These are phyloP conservation scores for Chalciporus sp. DNA, from an alignment of 1,284 basidiomycete genomes.

Conservation along the genomic window DNA sequence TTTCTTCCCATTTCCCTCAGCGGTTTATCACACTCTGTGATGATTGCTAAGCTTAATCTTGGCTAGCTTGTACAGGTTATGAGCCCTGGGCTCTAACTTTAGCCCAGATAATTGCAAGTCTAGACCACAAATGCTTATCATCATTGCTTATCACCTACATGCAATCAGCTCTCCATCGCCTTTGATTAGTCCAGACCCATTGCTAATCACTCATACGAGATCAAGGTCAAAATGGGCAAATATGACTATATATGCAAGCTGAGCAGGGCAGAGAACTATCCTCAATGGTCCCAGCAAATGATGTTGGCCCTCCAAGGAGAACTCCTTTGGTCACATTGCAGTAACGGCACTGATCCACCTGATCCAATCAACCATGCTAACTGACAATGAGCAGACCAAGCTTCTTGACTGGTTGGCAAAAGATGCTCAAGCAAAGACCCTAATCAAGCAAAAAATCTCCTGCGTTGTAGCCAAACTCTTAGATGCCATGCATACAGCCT, in stretches of 20 bases:
- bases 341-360: not conserved
- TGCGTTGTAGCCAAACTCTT: not conserved
- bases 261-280: not conserved
- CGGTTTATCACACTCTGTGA: too few relatives aligned
- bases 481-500: not conserved
- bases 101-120: too few relatives aligned
- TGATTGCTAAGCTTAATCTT: too few relatives aligned
- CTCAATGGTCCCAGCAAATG: not conserved
- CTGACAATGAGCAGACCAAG: not conserved
- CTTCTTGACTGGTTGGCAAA: not conserved
- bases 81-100: not conserved
- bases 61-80: not conserved
- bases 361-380: not conserved
- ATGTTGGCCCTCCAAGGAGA: not conserved
- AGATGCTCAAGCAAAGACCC: not conserved
- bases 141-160: too few relatives aligned
- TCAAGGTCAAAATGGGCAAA: not conserved
- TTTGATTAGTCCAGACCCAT: too few relatives aligned
- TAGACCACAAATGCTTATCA: too few relatives aligned
- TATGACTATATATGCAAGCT: constrained; percentile 3
- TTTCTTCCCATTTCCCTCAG: too few relatives aligned
- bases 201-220: too few relatives aligned
- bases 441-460: not conserved
- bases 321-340: not conserved
- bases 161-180: too few relatives aligned